phyloP scores from a whole-genome alignment of 495 filamentous ascomycete species.

The Cercophora scortea region DNA sequence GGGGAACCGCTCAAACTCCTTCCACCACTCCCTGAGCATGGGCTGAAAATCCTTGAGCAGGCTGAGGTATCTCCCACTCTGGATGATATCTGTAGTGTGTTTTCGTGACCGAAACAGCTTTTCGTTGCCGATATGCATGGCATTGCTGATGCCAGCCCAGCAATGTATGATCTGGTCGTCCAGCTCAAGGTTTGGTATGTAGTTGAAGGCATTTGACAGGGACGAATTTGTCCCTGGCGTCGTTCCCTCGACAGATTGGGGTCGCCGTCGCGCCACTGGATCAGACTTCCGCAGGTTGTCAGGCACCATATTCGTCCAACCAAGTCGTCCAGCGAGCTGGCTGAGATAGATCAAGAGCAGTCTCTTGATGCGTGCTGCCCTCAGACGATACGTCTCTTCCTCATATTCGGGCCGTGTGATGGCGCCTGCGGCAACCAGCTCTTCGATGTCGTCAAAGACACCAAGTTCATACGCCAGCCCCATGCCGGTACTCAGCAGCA shows the following conservation, averaged over 20 bases:
- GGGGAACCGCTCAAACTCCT: constrained; percentile 60
- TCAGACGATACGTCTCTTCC: constrained; percentile 64
- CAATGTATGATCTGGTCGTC: constrained; percentile 78
- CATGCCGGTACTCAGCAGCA: constrained; percentile 85
- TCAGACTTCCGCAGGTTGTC: constrained; percentile 46
- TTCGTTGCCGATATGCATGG: constrained; percentile 84
- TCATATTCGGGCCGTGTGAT: constrained; percentile 52
- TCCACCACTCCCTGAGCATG: constrained; percentile 64
- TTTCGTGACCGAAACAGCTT: constrained; percentile 74
- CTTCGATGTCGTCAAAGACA: constrained; percentile 81
- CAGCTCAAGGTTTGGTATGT: constrained; percentile 51
- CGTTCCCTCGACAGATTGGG: constrained; percentile 39
- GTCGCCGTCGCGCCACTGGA: constrained; percentile 35
- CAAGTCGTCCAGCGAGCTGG: constrained; percentile 84
- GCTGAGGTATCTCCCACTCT: constrained; percentile 70
- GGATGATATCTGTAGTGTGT: constrained; percentile 78
- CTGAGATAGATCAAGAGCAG: constrained; percentile 83
- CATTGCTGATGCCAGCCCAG: constrained; percentile 83
- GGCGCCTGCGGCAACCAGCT: constrained; percentile 42
- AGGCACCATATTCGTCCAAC: constrained; percentile 90
- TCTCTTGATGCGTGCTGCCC: constrained; percentile 75
- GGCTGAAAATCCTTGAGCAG: constrained; percentile 76
- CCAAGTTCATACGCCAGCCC: constrained; percentile 88
- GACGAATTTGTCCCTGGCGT: constrained; percentile 48
- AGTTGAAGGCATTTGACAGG: constrained; percentile 44